A percentile compares a stretch with the other conserved stretches of the same genome.
These are phyloP conservation scores for Dactylellina haptotyla DNA, from an alignment of 2,329 filamentous ascomycete genomes.

Conservation along the genomic window DNA sequence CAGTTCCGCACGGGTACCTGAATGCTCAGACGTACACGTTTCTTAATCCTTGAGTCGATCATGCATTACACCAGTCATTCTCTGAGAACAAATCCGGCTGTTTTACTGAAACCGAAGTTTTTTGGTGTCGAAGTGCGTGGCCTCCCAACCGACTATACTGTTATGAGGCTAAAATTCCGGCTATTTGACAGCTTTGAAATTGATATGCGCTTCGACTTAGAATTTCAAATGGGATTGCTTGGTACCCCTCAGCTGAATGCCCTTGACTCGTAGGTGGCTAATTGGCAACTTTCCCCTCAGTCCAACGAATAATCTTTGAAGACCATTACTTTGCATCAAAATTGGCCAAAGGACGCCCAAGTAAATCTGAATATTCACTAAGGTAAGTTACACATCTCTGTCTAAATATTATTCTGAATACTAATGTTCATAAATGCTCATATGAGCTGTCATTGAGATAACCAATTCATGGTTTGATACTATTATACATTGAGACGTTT, in stretches of 20 bases:
- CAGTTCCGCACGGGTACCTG: constrained; percentile 37
- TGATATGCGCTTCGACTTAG: neutral
- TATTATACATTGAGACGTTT: no score
- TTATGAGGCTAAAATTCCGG: constrained; percentile 21
- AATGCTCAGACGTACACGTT: constrained; percentile 18
- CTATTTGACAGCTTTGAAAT: constrained; percentile 5
- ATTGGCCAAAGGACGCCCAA: no score
- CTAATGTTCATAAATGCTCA: no score
- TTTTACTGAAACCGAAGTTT: neutral
- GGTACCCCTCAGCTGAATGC: neutral
- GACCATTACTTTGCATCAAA: no score
- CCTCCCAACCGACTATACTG: neutral
- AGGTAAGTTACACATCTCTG: no score
- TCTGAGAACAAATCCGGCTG: neutral
- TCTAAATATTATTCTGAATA: no score
- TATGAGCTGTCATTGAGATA: no score
- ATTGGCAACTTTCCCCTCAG: no score
- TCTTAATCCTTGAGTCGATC: constrained; percentile 35
- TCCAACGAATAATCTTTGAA: no score
- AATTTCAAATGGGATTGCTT: neutral
- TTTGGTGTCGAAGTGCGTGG: neutral
- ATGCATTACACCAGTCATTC: neutral
- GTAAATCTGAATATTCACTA: no score
- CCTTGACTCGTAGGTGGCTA: no score
- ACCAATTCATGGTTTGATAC: no score